Evolutionary conservation across 2,329 filamentous ascomycete species (phyloP), one percentile per base, ranked within the genome.

Genomic region (Emericellopsis atlantica): DNA sequence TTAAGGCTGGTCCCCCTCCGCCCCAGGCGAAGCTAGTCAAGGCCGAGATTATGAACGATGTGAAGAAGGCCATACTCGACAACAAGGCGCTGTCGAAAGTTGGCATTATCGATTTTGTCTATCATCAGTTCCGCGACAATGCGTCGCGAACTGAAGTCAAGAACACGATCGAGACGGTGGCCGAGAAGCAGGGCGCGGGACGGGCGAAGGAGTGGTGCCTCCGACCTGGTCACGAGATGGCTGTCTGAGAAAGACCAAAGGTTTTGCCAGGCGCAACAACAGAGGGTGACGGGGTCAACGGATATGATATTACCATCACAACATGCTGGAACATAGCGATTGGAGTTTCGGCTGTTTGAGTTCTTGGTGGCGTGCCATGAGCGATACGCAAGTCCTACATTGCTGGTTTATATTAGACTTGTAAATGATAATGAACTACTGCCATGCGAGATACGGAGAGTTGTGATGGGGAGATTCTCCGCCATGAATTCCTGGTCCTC

Each of bases 11-110:
- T 9, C 36, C 34, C 29, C 36, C 34, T 21, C 21, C 34, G n/a
- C 14, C 49, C 2, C 40, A 45, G 16, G 41, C 44, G 2, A 63
- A 58, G 40, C 43, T 63, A 11, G 59, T 62, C 36, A 60, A 63
- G 45, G 46, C 56, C 5, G 62, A 65, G 45, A 50, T 65, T 15
- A 45, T 67, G 44, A 54, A 63, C 40, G 61, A 62, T 24, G 52
- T 67, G 40, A 67, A 67, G 48, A 54, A 57, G 42, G 56, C 61
- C 8, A 65, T 67, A 26, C 49, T 66, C 16, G 52, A 59, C 32
- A 62, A 66, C 46, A 59, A 58, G 37, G 53, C 55, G 8, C 47
- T 65, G 9, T 63, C 61, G 38, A 66, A 65, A 39, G 53, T 58
- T 21, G 62, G 61, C 43, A 64, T 65, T 24, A 49, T 65, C 18